Conservation (phyloP, 768 basidiomycete species). For the Clavaria fumosa region DNA sequence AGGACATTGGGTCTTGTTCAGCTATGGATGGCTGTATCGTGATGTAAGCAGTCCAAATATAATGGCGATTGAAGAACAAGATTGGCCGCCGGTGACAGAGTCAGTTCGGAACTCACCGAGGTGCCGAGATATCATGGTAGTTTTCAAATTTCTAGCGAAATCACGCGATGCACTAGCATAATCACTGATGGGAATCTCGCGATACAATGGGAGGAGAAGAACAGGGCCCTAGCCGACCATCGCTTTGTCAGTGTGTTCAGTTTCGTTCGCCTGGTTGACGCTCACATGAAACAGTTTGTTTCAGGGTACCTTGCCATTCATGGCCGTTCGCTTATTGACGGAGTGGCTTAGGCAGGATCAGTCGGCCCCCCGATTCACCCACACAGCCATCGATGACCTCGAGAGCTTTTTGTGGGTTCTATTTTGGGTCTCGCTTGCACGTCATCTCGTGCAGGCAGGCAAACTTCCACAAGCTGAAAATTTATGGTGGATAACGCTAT, state of each 20-base stretch:
- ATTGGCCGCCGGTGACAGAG: neutral
- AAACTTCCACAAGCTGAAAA: neutral
- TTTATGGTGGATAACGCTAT: neutral
- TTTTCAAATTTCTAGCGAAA: constrained; percentile 1
- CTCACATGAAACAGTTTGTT: neutral
- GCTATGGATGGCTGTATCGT: neutral
- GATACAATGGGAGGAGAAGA: constrained; percentile 3
- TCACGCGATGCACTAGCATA: constrained; percentile 3
- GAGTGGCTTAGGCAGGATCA: neutral
- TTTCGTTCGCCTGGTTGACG: constrained; percentile 1
- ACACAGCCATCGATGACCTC: constrained; percentile 8
- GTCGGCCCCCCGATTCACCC: neutral
- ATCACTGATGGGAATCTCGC: constrained; percentile 7
- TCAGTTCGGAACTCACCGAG: too few species aligned
- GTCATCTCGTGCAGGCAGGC: neutral
- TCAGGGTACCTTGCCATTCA: constrained; percentile 6
- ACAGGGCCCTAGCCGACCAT: constrained; percentile 2
- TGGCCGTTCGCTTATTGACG: constrained; percentile 1
- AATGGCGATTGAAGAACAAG: constrained; percentile 1
- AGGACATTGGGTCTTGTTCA: constrained; percentile 3
- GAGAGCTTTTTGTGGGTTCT: constrained; percentile 8
- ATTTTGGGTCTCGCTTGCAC: constrained; percentile 2
- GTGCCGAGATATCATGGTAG: too few species aligned
- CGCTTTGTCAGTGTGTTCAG: constrained; percentile 5
- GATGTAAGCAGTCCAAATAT: constrained; percentile 1